These are phyloP conservation scores for Extremus antarcticus DNA, from an alignment of 495 filamentous ascomycete species.

Conservation along the genomic window DNA sequence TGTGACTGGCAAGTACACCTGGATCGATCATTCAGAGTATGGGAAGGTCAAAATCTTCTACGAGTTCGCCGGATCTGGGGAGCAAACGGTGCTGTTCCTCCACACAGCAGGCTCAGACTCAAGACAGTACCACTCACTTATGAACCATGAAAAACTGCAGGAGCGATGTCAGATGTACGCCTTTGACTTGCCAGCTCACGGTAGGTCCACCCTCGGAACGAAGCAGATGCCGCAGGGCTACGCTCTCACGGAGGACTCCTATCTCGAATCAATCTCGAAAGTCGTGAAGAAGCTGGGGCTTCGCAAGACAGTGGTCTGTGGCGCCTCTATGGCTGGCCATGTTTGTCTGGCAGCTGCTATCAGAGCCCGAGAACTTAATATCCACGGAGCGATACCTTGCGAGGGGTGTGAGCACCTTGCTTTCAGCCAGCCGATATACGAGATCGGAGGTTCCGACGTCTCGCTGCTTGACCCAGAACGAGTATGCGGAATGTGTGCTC, in stretches of 20 bases:
- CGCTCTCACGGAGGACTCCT: slow-evolving; percentile 31
- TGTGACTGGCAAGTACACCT: slow-evolving; percentile 30
- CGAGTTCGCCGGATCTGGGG: slow-evolving; percentile 28
- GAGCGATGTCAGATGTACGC: slow-evolving; percentile 30
- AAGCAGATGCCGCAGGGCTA: slow-evolving; percentile 20
- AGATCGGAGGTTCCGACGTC: slow-evolving; percentile 7
- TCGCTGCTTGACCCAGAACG: slow-evolving; percentile 33
- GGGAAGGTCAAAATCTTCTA: slow-evolving; percentile 31
- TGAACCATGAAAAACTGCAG: slow-evolving; percentile 28
- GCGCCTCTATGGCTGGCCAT: slow-evolving; percentile 35
- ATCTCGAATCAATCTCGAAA: slow-evolving; percentile 29
- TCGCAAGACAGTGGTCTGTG: slow-evolving; percentile 32
- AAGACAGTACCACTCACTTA: slow-evolving; percentile 31
- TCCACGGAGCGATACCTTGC: slow-evolving; percentile 30
- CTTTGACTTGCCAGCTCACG: slow-evolving; percentile 34
- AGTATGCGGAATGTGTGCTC: slow-evolving; percentile 33
- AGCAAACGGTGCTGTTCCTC: slow-evolving; percentile 30
- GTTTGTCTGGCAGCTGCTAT: slow-evolving; percentile 30
- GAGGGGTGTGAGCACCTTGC: slow-evolving; percentile 22
- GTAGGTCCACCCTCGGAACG: slow-evolving; percentile 27
- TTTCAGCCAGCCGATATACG: slow-evolving; percentile 8
- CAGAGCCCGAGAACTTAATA: slow-evolving; percentile 27
- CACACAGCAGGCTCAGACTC: slow-evolving; percentile 32
- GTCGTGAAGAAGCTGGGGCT: slow-evolving; percentile 26
- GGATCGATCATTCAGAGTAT: slow-evolving; percentile 25